These are phyloP conservation scores for Mycena maculata DNA, from an alignment of 768 basidiomycete genomes.

Conservation along the genomic window DNA sequence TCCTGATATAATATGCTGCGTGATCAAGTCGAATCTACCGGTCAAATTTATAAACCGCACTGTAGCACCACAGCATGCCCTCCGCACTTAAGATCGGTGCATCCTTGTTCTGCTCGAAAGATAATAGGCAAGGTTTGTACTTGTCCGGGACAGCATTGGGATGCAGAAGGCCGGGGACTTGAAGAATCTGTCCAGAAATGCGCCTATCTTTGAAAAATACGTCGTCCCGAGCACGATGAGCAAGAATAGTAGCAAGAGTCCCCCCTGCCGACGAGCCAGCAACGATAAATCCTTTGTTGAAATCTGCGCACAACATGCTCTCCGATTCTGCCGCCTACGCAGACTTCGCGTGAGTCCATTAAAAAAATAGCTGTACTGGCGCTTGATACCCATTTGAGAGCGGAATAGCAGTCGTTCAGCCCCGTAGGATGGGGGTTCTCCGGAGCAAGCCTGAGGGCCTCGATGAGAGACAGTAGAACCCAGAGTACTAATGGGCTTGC, in stretches of 20 bases:
- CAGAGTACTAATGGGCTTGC: neutral
- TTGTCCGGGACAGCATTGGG: constrained; percentile 21
- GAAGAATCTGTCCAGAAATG: constrained; percentile 25
- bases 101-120: constrained; percentile 21
- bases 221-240: too few relatives aligned
- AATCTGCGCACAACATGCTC: too few relatives aligned
- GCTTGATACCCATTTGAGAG: constrained; percentile 27
- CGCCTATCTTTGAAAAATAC: constrained; percentile 23
- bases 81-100: neutral
- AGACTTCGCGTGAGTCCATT: too few relatives aligned
- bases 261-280: too few relatives aligned
- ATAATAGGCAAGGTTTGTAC: constrained; percentile 24
- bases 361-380: neutral
- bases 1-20: neutral
- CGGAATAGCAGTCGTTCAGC: constrained; percentile 28
- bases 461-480: too few relatives aligned
- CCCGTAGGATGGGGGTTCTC: constrained; percentile 23
- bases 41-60: neutral
- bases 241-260: too few relatives aligned
- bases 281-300: too few relatives aligned
- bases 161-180: constrained; percentile 24
- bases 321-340: too few relatives aligned
- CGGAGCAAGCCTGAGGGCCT: constrained; percentile 16
- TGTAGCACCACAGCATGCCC: neutral
- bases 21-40: too few relatives aligned